Percentiles rank a stretch among this genome's conserved stretches.
These are phyloP conservation scores for Straminergon stramineum DNA, from an alignment of 225 moss, liverwort and hornwort species.

Conservation along the genomic window DNA sequence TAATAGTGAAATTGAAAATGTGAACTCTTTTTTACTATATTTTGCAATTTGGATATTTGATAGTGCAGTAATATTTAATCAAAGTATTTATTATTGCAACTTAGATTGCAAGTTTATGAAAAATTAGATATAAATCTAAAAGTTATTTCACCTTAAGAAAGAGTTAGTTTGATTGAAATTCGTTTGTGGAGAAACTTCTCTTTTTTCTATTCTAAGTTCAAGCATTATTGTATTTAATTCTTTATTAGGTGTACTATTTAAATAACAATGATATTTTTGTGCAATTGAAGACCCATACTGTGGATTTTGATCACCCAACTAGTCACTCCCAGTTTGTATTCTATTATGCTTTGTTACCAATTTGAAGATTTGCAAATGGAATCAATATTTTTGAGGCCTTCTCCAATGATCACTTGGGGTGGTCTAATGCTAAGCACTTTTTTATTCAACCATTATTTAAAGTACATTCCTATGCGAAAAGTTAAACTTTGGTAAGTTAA, in stretches of 20 bases:
- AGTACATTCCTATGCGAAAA: neutral
- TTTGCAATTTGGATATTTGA: neutral
- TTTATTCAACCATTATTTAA: conserved; percentile 21
- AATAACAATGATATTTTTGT: neutral
- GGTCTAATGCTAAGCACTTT: conserved; percentile 15
- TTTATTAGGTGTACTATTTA: too few species aligned
- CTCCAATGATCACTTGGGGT: conserved; percentile 10
- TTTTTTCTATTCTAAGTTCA: neutral
- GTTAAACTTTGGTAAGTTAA: neutral
- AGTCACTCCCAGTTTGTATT: conserved; percentile 5
- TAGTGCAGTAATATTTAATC: neutral
- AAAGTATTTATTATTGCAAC: neutral
- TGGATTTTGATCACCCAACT: conserved; percentile 23
- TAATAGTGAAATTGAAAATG: neutral
- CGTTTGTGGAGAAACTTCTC: neutral
- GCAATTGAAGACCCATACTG: neutral
- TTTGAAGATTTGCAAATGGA: neutral
- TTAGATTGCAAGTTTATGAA: neutral
- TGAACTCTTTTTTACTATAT: neutral
- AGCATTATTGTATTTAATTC: neutral
- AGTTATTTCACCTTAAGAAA: neutral
- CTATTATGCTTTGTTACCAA: neutral
- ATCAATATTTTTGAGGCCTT: neutral
- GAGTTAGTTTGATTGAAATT: neutral
- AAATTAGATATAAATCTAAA: neutral